Evolutionary conservation across 163 green algal genomes (phyloP).

Genomic region (Scenedesmus sp.): DNA sequence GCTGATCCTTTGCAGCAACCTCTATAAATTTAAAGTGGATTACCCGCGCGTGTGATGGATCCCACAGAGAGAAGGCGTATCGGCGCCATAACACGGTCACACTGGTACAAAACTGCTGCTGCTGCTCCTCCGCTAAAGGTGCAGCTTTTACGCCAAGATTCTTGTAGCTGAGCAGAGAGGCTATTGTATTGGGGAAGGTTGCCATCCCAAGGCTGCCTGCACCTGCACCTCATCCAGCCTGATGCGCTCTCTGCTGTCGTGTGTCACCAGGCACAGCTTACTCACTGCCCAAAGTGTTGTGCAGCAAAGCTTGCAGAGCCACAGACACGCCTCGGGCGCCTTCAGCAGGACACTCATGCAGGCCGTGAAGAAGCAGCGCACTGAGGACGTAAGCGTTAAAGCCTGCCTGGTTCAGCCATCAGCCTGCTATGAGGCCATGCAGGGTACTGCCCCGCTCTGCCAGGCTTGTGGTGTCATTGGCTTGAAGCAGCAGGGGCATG

Average conservation of each 20-base stretch:
- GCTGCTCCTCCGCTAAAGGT: neutral
- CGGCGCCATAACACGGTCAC: neutral
- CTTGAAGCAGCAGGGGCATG: neutral
- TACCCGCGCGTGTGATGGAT: neutral
- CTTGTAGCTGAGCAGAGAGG: neutral
- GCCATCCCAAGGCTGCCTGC: neutral
- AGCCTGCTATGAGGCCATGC: neutral
- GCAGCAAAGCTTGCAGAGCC: neutral
- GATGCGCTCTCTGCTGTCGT: neutral
- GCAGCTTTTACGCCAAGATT: neutral
- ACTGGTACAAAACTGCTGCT: slow-evolving; percentile 1
- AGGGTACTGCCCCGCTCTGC: neutral
- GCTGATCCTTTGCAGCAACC: neutral
- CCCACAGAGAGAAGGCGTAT: neutral
- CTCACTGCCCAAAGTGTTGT: neutral
- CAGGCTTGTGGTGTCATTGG: neutral
- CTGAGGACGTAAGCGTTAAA: neutral
- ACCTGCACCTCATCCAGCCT: neutral
- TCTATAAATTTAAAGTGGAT: neutral
- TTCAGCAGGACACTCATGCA: neutral
- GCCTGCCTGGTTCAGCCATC: neutral
- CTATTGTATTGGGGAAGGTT: too few species aligned
- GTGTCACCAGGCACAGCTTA: neutral
- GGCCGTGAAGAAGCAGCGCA: slow-evolving; percentile 1
- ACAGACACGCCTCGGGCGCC: neutral